These are phyloP conservation scores for Peterozyma toletana DNA, from an alignment of 805 yeast species.

Conservation along the genomic window DNA sequence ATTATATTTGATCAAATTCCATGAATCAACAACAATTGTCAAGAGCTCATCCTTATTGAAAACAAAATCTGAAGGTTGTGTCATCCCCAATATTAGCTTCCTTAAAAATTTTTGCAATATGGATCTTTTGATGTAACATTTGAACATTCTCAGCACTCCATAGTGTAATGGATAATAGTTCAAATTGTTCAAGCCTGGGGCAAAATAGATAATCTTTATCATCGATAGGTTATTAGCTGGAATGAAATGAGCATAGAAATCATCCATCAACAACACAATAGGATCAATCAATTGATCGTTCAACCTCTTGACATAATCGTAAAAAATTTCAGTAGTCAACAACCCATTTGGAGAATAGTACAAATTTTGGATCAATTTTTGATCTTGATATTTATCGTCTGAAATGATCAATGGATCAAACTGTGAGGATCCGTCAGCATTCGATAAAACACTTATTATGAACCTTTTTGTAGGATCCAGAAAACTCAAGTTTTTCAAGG, in stretches of 20 bases:
- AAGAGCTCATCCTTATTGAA: conserved; percentile 17
- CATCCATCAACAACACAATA: conserved; percentile 23
- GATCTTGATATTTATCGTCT: conserved; percentile 10
- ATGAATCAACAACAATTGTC: conserved; percentile 14
- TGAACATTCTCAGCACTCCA: conserved; percentile 25
- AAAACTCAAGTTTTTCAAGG: conserved; percentile 9
- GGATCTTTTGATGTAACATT: conserved; percentile 17
- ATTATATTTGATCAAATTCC: conserved; percentile 10
- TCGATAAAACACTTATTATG: conserved; percentile 18
- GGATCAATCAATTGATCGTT: conserved; percentile 11
- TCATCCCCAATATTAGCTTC: conserved; percentile 5
- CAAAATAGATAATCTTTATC: conserved; percentile 23
- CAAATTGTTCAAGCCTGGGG: conserved; percentile 11
- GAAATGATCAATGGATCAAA: conserved; percentile 21
- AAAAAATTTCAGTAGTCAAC: conserved; percentile 19
- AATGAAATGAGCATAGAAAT: conserved; percentile 26
- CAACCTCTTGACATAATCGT: conserved; percentile 14
- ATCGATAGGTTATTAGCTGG: conserved; percentile 20
- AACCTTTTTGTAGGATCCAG: conserved; percentile 13
- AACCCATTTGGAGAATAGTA: conserved; percentile 16
- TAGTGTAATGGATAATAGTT: conserved; percentile 22
- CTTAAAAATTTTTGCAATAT: conserved; percentile 12
- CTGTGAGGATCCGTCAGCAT: conserved; percentile 20
- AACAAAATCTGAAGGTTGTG: conserved; percentile 3
- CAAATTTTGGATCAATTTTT: conserved; percentile 8